These are phyloP conservation scores for Diaporthe sp. DNA, from an alignment of 2,329 filamentous ascomycete genomes.

Conservation along the genomic window DNA sequence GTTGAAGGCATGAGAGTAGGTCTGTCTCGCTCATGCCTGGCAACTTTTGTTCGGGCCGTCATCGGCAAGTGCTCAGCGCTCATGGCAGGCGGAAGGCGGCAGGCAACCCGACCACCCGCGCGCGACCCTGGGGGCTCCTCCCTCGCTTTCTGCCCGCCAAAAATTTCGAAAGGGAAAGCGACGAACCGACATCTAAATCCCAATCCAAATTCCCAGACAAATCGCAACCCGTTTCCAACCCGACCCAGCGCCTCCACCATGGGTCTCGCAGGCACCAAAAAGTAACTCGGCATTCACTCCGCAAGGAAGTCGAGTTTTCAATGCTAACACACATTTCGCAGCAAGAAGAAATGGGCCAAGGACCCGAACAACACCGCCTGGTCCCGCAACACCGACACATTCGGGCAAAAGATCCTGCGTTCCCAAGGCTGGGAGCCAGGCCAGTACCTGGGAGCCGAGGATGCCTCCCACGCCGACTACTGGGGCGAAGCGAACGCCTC, in stretches of 20 bases:
- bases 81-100: not conserved
- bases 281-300: slow-evolving; percentile 55
- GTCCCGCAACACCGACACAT: slow-evolving; percentile 83
- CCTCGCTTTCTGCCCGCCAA: slow-evolving; percentile 31
- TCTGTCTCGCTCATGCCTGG: not conserved
- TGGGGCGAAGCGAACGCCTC: slow-evolving; percentile 85
- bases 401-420: slow-evolving; percentile 89
- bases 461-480: slow-evolving; percentile 78
- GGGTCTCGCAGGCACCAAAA: slow-evolving; percentile 76
- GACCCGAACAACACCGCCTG: slow-evolving; percentile 98
- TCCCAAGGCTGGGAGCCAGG: slow-evolving; percentile 93
- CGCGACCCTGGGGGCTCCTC: not conserved
- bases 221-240: not conserved
- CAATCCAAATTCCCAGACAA: not conserved
- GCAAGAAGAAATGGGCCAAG: slow-evolving; percentile 77
- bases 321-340: slow-evolving; percentile 35
- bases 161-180: slow-evolving; percentile 27
- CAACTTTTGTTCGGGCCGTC: slow-evolving; percentile 24
- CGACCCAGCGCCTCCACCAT: slow-evolving; percentile 52
- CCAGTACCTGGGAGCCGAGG: slow-evolving; percentile 80
- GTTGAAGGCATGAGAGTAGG: not conserved
- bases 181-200: not conserved
- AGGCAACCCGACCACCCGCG: not conserved
- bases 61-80: not conserved
- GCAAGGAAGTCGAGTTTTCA: not conserved